Evolutionary conservation across 2,329 filamentous ascomycete species (phyloP), one percentile per base, ranked within the genome.

Genomic region (Ceratocystis variospora): DNA sequence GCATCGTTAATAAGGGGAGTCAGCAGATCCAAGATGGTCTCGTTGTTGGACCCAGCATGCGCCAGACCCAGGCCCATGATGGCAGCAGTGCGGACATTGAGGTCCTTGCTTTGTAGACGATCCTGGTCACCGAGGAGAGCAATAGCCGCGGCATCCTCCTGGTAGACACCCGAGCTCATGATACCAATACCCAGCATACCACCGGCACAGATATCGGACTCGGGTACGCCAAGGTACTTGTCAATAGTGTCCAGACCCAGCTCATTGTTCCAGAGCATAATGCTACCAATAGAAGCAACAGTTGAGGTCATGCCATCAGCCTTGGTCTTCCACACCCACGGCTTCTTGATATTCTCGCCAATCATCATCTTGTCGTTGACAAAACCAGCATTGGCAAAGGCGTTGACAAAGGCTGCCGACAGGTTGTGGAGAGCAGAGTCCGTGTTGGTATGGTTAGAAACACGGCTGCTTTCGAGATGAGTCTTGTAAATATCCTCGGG

Each of bases 401-500:
- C 90, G 73, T 99, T 99, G 70, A 99, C 95, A 71, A 99, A 97
- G 3, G 88, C 91, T 65, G 93, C 94, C 3, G 94, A 92, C 68
- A 99, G 82, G 73, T 99, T 99, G 79, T 99, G 93, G 71, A 91
- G 84, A 37, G 93, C 92, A 8, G 94, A 99, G 74, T 99, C 94
- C 61, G 95, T 85, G 74, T 96, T 96, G 10, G 93, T 96, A 77
- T 96, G 84, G 45, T 91, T 92, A 28, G 90, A 90, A 64, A 95
- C 94, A 69, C 95, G 85, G 72, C 87, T 96, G 78, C 89, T 97
- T 77, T 99, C 94, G 4, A 99, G 83, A 76, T 99, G 94, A 73
- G 91, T 96, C 80, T 99, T 99, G 83, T 99, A 99, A 72, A 99
- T 99, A 72, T 99, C 95, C 74, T 99, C 94, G 0, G 93, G 95